Percentiles rank a stretch among this genome's conserved stretches.
Conservation (phyloP, 129 eudicot genomes). For the Centella asiatica region DNA sequence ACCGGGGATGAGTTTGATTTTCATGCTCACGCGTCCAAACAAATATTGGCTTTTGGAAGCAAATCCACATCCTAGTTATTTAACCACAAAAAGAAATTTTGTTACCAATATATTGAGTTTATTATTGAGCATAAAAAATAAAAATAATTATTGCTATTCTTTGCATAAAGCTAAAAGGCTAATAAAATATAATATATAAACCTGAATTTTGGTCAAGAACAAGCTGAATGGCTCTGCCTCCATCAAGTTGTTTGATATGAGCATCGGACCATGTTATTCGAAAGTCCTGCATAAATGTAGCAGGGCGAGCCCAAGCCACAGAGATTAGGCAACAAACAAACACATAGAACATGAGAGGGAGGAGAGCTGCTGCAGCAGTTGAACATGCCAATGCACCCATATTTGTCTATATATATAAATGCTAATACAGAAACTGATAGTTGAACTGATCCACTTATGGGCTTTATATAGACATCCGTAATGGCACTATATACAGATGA, state of each 20-base stretch:
- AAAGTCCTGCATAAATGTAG: conserved; percentile 70
- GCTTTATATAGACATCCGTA: background rate
- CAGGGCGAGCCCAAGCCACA: conserved; percentile 43
- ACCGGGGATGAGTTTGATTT: conserved; percentile 77
- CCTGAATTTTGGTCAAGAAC: conserved; percentile 74
- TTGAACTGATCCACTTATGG: background rate
- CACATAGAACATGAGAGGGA: conserved; percentile 13
- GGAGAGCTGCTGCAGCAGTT: conserved; percentile 12
- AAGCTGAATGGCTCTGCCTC: conserved; percentile 76
- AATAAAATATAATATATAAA: background rate
- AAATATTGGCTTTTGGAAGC: conserved; percentile 57
- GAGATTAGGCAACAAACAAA: conserved; percentile 10
- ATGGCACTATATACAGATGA: background rate
- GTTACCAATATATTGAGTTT: background rate
- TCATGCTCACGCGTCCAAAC: conserved; percentile 80
- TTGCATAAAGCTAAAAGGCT: too few relatives aligned
- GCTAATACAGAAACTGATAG: background rate
- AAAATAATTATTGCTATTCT: too few relatives aligned
- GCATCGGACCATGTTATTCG: conserved; percentile 67
- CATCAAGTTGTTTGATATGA: conserved; percentile 63
- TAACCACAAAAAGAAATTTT: background rate
- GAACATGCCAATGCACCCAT: background rate
- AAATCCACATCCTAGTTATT: conserved; percentile 46
- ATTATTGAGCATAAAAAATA: background rate
- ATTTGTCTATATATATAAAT: background rate